Base-by-base conservation (phyloP, 345 rosid species). In the Lepidium sativum region DNA sequence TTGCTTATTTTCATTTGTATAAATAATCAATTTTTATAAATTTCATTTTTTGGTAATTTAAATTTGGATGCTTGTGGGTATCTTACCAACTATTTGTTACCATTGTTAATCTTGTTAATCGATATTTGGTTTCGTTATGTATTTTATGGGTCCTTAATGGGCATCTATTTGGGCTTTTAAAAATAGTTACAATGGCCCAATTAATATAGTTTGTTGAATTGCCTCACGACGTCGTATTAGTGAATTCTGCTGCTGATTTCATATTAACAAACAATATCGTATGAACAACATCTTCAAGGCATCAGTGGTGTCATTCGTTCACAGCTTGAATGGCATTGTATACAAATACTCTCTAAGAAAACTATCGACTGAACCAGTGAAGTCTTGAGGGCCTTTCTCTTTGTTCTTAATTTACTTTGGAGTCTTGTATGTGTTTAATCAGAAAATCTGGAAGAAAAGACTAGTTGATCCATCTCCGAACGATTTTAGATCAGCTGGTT, bases 391-490 rank as follows among this genome's bases (percentile, higher is more conserved):
- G 40, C 50, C 7, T 23, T 60, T 57, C 6, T 25, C 1, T 5
- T 25, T 3, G 4, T 25, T 25, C 29, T 25, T 21, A 21, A 21
- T 63, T 71, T 56, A 48, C 70, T 64, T 45, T 16, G 53, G 27
- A 20, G 40, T 54, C 74, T 72, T 71, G 63, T 68, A 56, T 73
- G 68, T 67, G 60, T 60, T 63, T 18, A 33, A 66, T 77, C 74
- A 94, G 81, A 88, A 94, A 68, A 88, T 77, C 83, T 91, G 97
- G 80, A 90, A 91, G 79, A 88, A 88, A 79, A 94, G 80, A 81
- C 92, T 94, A 23, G 99, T 91, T 4, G 97, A 88, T 68, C 99
- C 97, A 57, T 94, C 99, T 8, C 99, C 91, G 71, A 81, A 94
- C 10, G 99, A 91, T 68, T 89, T 86, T 18, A 94, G 88, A 68